phyloP scores from a whole-genome alignment of 257 asterid genomes.

The Thymus mandschuricus region DNA sequence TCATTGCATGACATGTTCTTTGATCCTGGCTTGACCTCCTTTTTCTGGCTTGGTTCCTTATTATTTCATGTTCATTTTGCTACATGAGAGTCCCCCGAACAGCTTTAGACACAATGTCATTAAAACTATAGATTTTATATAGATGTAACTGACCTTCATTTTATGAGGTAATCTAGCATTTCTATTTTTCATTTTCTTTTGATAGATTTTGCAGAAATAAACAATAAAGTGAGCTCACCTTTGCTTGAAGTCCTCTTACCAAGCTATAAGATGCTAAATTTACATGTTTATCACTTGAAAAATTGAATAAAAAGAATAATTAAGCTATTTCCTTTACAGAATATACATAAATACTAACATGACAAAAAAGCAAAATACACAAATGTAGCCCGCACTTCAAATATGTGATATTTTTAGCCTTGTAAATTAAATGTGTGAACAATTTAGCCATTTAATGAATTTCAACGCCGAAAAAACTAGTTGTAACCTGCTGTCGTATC shows the following conservation, averaged over 20 bases:
- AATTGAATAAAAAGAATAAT: neutral
- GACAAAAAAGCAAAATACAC: neutral
- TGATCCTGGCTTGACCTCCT: constrained; percentile 18
- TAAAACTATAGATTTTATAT: neutral
- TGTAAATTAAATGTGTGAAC: too few relatives aligned
- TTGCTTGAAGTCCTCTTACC: constrained; percentile 1
- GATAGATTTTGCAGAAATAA: neutral
- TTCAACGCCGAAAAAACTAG: too few relatives aligned
- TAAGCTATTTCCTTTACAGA: constrained; percentile 16
- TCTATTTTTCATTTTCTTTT: neutral
- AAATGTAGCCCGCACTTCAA: too few relatives aligned
- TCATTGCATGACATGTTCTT: constrained; percentile 12
- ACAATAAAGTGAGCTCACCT: neutral
- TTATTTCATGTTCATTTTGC: neutral
- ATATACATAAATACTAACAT: neutral
- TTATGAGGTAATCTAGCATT: neutral
- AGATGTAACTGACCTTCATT: neutral
- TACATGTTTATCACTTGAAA: constrained; percentile 5
- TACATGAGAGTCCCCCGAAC: neutral
- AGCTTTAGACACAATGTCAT: neutral
- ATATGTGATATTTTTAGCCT: too few relatives aligned
- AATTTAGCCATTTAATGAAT: too few relatives aligned
- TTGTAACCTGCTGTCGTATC: too few relatives aligned
- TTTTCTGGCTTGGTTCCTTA: neutral
- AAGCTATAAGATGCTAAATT: neutral